These are phyloP conservation scores for Ganoderma resinaceum DNA, from an alignment of 1,284 basidiomycete genomes.

Conservation along the genomic window DNA sequence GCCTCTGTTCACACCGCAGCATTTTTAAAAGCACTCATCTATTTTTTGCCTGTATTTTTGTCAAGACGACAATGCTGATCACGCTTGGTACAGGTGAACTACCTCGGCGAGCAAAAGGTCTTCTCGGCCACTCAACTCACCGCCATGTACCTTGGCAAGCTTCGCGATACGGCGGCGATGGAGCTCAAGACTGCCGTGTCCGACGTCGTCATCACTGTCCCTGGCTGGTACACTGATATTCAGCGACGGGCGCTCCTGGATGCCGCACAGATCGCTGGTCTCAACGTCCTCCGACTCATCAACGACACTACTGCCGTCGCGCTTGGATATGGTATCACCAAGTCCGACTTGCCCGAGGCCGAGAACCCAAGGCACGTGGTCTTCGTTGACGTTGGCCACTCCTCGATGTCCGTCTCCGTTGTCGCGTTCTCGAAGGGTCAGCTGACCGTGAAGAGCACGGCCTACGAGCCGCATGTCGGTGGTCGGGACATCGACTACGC, in stretches of 20 bases:
- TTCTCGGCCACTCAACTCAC: constrained; percentile 90
- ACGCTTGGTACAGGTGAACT: constrained; percentile 68
- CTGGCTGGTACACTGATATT: constrained; percentile 93
- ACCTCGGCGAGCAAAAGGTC: constrained; percentile 78
- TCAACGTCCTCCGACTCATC: constrained; percentile 91
- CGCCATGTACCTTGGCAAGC: constrained; percentile 86
- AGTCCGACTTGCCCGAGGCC: constrained; percentile 87
- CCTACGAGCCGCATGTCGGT: constrained; percentile 91
- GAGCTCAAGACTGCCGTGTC: constrained; percentile 88
- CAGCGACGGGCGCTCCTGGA: constrained; percentile 90
- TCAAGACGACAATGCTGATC: not conserved
- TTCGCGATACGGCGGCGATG: constrained; percentile 82
- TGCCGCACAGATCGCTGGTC: constrained; percentile 86
- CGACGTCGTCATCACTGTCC: constrained; percentile 93
- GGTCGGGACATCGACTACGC: constrained; percentile 94
- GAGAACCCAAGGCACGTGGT: constrained; percentile 87
- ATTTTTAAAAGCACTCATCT: too few species aligned
- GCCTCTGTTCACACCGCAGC: too few species aligned
- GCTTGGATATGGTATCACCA: constrained; percentile 96
- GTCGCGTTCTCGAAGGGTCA: constrained; percentile 94
- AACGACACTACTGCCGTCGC: constrained; percentile 95
- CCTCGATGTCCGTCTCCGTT: constrained; percentile 83
- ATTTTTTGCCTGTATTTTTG: too few species aligned
- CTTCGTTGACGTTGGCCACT: constrained; percentile 94
- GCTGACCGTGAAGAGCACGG: constrained; percentile 84